These are phyloP conservation scores for Curvularia sp. DNA, from an alignment of 2,329 filamentous ascomycete species.

Conservation along the genomic window DNA sequence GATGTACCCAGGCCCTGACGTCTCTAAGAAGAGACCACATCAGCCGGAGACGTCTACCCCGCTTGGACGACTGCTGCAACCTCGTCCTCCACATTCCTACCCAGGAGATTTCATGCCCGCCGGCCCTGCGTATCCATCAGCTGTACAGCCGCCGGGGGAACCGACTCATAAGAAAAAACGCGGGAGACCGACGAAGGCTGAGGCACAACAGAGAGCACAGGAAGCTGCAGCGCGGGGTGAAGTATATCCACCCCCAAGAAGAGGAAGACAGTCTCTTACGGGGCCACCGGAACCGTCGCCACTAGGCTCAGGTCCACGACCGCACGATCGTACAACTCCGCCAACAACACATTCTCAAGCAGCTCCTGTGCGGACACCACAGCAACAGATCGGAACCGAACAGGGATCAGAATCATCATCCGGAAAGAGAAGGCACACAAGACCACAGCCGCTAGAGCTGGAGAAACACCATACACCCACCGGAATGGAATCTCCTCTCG, in stretches of 20 bases:
- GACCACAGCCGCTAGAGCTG: constrained; percentile 44
- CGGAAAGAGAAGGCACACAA: constrained; percentile 44
- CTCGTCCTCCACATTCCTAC: constrained; percentile 52
- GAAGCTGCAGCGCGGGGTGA: constrained; percentile 52
- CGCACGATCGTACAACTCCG: constrained; percentile 40
- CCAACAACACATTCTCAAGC: constrained; percentile 27
- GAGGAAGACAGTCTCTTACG: constrained; percentile 42
- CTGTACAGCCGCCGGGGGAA: constrained; percentile 42
- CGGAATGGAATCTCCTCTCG: constrained; percentile 43
- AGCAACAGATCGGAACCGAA: constrained; percentile 38
- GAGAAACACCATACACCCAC: constrained; percentile 39
- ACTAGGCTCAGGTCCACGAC: constrained; percentile 34
- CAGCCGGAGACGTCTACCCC: constrained; percentile 43
- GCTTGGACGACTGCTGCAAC: constrained; percentile 55
- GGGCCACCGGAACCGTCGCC: constrained; percentile 34
- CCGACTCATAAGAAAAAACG: constrained; percentile 56
- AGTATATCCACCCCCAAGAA: constrained; percentile 49
- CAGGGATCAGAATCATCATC: constrained; percentile 46
- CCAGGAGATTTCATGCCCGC: constrained; percentile 40
- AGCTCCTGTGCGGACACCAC: constrained; percentile 37
- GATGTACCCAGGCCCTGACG: constrained; percentile 43
- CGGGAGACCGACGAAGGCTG: constrained; percentile 58
- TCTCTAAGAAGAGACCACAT: constrained; percentile 48
- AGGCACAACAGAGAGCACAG: constrained; percentile 55
- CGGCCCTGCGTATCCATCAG: constrained; percentile 40